These are phyloP conservation scores for Cladosporium sp. DNA, from an alignment of 2,329 filamentous ascomycete genomes.

Conservation along the genomic window DNA sequence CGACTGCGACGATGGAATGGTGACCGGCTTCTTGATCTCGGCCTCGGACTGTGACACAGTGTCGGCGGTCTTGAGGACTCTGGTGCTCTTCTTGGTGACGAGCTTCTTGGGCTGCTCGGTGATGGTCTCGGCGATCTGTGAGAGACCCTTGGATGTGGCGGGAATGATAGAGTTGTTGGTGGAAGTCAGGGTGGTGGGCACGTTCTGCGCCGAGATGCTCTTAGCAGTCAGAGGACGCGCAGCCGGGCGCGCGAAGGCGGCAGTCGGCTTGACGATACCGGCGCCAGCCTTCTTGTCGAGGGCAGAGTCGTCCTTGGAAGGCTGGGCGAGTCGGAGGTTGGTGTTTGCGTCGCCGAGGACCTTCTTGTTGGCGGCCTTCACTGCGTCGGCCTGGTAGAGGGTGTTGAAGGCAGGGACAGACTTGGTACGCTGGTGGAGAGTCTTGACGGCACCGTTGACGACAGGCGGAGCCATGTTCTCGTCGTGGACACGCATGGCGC, in stretches of 20 bases:
- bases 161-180: constrained; percentile 36
- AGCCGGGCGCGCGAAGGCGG: constrained; percentile 54
- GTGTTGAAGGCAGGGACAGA: constrained; percentile 66
- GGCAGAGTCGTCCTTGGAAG: constrained; percentile 58
- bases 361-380: constrained; percentile 68
- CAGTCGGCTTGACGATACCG: constrained; percentile 44
- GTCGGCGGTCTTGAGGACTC: constrained; percentile 32
- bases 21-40: constrained; percentile 5
- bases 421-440: constrained; percentile 78
- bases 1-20: not conserved
- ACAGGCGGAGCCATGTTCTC: constrained; percentile 63
- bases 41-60: constrained; percentile 13
- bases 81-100: constrained; percentile 36
- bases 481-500: constrained; percentile 63
- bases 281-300: constrained; percentile 47
- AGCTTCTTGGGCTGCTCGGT: constrained; percentile 30
- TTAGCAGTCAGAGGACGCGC: constrained; percentile 54
- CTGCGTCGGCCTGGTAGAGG: constrained; percentile 51
- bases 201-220: constrained; percentile 40
- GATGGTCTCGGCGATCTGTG: constrained; percentile 13
- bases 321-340: constrained; percentile 34
- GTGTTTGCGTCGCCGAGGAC: constrained; percentile 36
- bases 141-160: constrained; percentile 27
- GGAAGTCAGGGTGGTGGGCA: constrained; percentile 22
- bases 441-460: constrained; percentile 49